phyloP scores from a whole-genome alignment of 2,329 filamentous ascomycete species.

The Plenodomus tracheiphilus region DNA sequence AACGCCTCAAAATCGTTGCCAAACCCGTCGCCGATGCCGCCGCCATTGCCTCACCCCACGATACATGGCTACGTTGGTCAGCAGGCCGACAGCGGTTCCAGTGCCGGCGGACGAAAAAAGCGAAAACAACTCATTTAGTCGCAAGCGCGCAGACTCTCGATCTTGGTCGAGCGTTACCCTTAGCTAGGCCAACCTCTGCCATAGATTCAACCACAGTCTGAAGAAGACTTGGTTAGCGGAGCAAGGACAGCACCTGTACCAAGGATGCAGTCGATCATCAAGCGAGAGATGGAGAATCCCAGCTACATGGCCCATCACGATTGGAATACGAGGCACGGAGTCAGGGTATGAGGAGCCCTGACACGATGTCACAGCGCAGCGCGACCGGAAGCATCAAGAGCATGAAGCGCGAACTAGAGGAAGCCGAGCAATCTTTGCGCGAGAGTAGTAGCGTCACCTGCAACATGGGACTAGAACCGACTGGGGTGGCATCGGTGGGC shows the following conservation, averaged over 20 bases:
- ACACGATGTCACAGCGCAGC: conserved; percentile 40
- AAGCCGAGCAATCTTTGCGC: conserved; percentile 27
- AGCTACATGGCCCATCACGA: conserved; percentile 25
- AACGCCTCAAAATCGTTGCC: conserved; percentile 43
- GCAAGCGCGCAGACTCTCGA: conserved; percentile 34
- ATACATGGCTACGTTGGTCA: conserved; percentile 39
- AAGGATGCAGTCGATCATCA: conserved; percentile 32
- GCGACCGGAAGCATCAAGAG: conserved; percentile 40
- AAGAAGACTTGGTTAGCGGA: conserved; percentile 39
- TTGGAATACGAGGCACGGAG: conserved; percentile 34
- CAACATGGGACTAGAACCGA: no score
- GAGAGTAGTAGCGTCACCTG: no score
- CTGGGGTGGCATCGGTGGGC: no score
- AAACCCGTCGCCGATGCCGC: conserved; percentile 27
- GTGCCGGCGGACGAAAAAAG: conserved; percentile 34
- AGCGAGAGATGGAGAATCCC: conserved; percentile 31
- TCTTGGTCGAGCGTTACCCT: conserved; percentile 43
- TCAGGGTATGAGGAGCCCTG: conserved; percentile 37
- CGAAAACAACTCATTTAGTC: conserved; percentile 40
- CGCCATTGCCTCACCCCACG: conserved; percentile 28
- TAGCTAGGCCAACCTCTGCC: conserved; percentile 39
- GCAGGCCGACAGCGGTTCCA: conserved; percentile 38
- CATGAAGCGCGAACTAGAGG: conserved; percentile 38
- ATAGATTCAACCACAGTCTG: conserved; percentile 37
- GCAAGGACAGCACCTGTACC: conserved; percentile 40